Evolutionary conservation across 164 flowering plant species (phyloP), one percentile per base, ranked within the genome.

Genomic region (Sedum album): DNA sequence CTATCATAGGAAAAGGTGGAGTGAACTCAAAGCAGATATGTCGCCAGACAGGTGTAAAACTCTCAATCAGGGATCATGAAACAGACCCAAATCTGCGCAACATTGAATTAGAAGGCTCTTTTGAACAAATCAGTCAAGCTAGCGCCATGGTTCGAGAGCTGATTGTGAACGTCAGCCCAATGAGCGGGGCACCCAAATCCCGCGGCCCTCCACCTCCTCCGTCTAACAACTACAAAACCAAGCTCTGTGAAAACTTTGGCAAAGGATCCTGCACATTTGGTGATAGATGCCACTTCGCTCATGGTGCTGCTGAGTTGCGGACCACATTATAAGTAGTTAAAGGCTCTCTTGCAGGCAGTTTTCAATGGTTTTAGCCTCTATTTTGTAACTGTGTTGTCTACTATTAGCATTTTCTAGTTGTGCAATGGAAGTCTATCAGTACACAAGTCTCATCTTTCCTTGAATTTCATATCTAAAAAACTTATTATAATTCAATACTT

Each of bases 261-360:
- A 86, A 85, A 70, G 96, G 96, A 4, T 72, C 90, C 0, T 88
- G 96, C 71, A 86, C 89, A 0, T 90, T 88, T 75, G 94, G 88
- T 11, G 94, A 87, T 0, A 78, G 87, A 75, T 88, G 96, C 76
- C 90, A 87, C 72, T 90, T 88, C 74, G 96, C 96, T 0, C 96
- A 88, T 76, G 94, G 96, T 55, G 80, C 80, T 1, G 80, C 74
- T 9, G 90, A 89, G 23, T 67, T 86, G 79, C 89, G 89, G 0
- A 44, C n/a, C 48, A 44, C n/a, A 44, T 44, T 44, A 44, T 44
- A 15, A 57, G 38, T 35, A 3, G 5, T 14, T 57, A 0, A 6
- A 51, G 25, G 28, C 9, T 21, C 26, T 23, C 5, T 51, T 20
- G 57, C 25, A 35, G 38, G 38, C 38, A 35, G 60, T 23, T 53